These are phyloP conservation scores for Oryza longistaminata DNA, from an alignment of 176 grass and related monocot species.

Conservation along the genomic window DNA sequence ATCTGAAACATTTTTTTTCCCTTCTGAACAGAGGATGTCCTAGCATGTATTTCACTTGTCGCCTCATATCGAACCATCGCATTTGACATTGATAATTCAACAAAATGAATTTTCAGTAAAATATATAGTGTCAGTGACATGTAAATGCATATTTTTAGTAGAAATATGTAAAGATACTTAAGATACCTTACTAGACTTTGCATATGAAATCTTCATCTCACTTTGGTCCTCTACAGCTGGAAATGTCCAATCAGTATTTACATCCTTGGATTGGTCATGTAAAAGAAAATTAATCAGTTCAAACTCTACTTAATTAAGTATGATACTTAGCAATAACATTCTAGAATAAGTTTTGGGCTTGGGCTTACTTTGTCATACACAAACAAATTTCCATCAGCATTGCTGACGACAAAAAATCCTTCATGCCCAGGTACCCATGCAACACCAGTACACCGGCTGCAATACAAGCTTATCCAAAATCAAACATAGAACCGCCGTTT, in stretches of 20 bases:
- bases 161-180: slow-evolving; percentile 18
- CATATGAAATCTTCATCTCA: slow-evolving; percentile 82
- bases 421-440: slow-evolving; percentile 80
- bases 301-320: slow-evolving; percentile 20
- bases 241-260: slow-evolving; percentile 88
- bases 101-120: background rate
- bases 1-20: background rate
- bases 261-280: slow-evolving; percentile 78
- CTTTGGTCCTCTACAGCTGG: slow-evolving; percentile 79
- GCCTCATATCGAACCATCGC: slow-evolving; percentile 3
- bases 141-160: slow-evolving; percentile 1
- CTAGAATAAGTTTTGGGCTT: slow-evolving; percentile 33
- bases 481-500: slow-evolving; percentile 22
- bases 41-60: background rate
- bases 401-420: slow-evolving; percentile 87
- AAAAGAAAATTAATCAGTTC: slow-evolving; percentile 35
- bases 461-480: slow-evolving; percentile 32
- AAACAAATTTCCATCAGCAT: slow-evolving; percentile 89
- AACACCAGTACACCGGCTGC: slow-evolving; percentile 83
- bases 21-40: background rate
- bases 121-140: background rate
- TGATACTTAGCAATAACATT: slow-evolving; percentile 19
- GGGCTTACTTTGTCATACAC: slow-evolving; percentile 92
- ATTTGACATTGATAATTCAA: slow-evolving; percentile 3
- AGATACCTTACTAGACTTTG: slow-evolving; percentile 89